phyloP scores from a whole-genome alignment of 441 rosid species.

The Bruguiera hainesii region DNA sequence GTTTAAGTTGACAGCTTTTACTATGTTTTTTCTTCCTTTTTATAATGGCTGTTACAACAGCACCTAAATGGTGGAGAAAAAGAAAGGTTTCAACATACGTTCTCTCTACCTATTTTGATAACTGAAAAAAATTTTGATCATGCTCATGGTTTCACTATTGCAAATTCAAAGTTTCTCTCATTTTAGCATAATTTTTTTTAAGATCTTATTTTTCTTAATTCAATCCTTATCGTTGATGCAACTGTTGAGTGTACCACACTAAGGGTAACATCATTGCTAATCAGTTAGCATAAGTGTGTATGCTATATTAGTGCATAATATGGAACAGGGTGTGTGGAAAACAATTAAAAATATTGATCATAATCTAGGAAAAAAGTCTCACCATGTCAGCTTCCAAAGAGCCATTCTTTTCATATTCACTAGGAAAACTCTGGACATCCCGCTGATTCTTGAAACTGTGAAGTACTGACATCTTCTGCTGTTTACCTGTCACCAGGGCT shows the following conservation, averaged over 20 bases:
- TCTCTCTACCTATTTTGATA: too few species aligned
- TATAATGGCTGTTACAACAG: too few species aligned
- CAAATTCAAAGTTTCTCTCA: too few species aligned
- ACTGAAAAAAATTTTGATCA: too few species aligned
- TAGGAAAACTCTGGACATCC: slow-evolving; percentile 44
- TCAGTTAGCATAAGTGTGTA: not conserved
- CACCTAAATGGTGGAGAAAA: too few species aligned
- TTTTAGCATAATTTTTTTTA: too few species aligned
- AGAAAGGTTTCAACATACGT: too few species aligned
- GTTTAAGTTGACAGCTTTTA: too few species aligned
- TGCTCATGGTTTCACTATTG: too few species aligned
- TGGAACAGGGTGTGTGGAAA: not conserved
- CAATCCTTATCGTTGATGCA: not conserved
- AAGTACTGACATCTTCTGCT: slow-evolving; percentile 90
- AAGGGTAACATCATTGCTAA: too few species aligned
- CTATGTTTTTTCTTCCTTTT: too few species aligned
- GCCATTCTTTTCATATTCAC: slow-evolving; percentile 36
- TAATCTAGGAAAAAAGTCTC: slow-evolving; percentile 23
- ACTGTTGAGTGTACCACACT: not conserved
- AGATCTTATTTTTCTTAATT: not conserved
- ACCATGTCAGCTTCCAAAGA: slow-evolving; percentile 40
- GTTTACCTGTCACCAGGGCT: slow-evolving; percentile 82
- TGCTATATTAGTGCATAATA: not conserved
- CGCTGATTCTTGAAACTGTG: slow-evolving; percentile 70
- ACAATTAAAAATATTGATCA: not conserved